phyloP scores from a whole-genome alignment of 352 stramenopile genomes.

The Salisapilia sapeloensis region DNA sequence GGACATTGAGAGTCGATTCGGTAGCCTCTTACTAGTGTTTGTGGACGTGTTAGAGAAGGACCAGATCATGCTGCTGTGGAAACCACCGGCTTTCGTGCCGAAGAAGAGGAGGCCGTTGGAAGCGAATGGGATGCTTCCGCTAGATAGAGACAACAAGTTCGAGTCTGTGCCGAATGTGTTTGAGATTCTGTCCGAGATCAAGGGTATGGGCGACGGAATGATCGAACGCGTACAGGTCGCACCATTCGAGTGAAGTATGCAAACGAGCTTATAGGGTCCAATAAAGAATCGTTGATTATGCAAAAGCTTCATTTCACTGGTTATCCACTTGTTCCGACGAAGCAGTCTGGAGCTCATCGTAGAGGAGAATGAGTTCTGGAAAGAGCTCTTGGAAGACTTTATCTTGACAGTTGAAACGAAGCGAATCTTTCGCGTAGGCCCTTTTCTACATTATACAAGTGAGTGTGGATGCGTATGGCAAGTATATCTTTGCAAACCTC shows the following conservation, averaged over 20 bases:
- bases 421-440: constrained; percentile 36
- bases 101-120: constrained; percentile 69
- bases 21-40: constrained; percentile 66
- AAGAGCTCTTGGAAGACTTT: constrained; percentile 76
- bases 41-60: constrained; percentile 39
- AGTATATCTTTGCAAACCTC: constrained; percentile 13
- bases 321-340: not conserved
- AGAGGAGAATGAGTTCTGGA: constrained; percentile 57
- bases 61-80: constrained; percentile 65
- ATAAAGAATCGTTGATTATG: no score
- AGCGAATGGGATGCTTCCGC: constrained; percentile 30
- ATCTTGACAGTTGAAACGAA: constrained; percentile 66
- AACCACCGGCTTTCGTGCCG: constrained; percentile 60
- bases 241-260: constrained; percentile 15
- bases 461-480: not conserved
- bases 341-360: constrained; percentile 5
- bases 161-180: constrained; percentile 47
- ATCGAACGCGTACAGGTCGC: constrained; percentile 28
- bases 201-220: constrained; percentile 44
- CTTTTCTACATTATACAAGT: constrained; percentile 32
- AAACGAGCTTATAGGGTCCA: no score
- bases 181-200: constrained; percentile 60
- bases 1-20: constrained; percentile 33
- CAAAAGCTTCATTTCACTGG: not conserved
- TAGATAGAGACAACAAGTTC: constrained; percentile 12